phyloP scores from a whole-genome alignment of 805 yeast genomes.

The Metschnikowia hibisci region DNA sequence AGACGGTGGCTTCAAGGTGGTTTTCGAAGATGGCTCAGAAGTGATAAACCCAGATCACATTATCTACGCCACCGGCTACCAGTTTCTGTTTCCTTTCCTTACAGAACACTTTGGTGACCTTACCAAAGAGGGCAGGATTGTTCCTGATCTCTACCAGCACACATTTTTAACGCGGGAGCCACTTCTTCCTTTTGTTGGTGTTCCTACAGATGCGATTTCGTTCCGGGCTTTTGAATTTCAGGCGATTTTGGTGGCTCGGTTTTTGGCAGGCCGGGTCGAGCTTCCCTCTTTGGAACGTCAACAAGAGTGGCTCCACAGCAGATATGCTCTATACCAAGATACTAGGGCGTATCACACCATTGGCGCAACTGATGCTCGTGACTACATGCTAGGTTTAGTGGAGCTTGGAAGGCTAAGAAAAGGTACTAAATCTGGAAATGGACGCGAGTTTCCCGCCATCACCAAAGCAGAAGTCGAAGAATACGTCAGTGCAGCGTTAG shows the following conservation, averaged over 20 bases:
- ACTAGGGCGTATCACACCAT: constrained; percentile 43
- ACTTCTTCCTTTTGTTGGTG: constrained; percentile 57
- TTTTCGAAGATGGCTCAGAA: constrained; percentile 46
- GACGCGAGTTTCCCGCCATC: constrained; percentile 14
- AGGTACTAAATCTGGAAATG: background rate
- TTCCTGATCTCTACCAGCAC: constrained; percentile 55
- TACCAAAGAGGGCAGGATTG: constrained; percentile 31
- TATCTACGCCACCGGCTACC: constrained; percentile 73
- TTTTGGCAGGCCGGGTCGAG: constrained; percentile 50
- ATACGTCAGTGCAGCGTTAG: constrained; percentile 7
- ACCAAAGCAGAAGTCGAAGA: constrained; percentile 11
- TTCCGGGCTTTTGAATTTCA: constrained; percentile 60
- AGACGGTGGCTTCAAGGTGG: constrained; percentile 30
- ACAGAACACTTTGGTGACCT: constrained; percentile 40
- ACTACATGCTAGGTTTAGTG: constrained; percentile 22
- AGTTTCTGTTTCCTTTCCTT: constrained; percentile 62
- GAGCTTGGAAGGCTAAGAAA: constrained; percentile 16
- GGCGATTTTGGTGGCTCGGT: constrained; percentile 60
- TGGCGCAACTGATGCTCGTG: constrained; percentile 28
- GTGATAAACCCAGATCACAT: constrained; percentile 50
- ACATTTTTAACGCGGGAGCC: constrained; percentile 57
- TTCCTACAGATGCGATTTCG: constrained; percentile 60
- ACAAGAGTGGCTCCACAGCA: constrained; percentile 37
- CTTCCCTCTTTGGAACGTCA: constrained; percentile 50
- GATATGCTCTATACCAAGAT: constrained; percentile 40